These are phyloP conservation scores for Trichoderma gamsii DNA, from an alignment of 495 filamentous ascomycete genomes.

Conservation along the genomic window DNA sequence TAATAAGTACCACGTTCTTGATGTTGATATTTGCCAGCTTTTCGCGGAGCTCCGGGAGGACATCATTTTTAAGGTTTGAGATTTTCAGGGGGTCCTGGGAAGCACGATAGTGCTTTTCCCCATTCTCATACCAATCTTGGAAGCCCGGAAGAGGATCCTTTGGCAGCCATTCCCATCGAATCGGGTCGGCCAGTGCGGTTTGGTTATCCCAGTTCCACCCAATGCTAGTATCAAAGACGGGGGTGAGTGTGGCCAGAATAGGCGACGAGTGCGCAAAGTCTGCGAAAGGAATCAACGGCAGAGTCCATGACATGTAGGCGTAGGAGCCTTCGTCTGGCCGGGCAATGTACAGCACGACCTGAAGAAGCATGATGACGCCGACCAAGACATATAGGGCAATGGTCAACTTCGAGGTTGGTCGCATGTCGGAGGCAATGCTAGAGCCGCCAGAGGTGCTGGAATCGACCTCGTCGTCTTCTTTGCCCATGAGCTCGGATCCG, in stretches of 20 bases:
- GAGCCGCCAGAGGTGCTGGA: neutral
- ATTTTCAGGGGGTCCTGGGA: constrained; percentile 39
- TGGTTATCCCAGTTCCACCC: neutral
- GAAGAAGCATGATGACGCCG: neutral
- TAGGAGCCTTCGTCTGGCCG: constrained; percentile 2
- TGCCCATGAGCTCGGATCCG: constrained; percentile 10
- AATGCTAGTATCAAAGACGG: constrained; percentile 7
- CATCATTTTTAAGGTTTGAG: constrained; percentile 34
- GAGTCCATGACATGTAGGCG: constrained; percentile 14
- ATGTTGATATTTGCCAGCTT: constrained; percentile 35
- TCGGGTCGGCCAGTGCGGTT: neutral
- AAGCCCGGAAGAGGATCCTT: constrained; percentile 13
- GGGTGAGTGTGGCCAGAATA: constrained; percentile 1
- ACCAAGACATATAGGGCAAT: neutral
- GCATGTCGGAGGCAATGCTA: neutral
- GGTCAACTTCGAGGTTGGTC: neutral
- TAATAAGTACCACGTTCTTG: constrained; percentile 39
- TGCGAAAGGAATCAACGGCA: constrained; percentile 1
- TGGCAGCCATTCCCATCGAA: constrained; percentile 8
- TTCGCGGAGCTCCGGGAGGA: constrained; percentile 30
- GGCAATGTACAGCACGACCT: neutral
- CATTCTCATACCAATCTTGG: neutral
- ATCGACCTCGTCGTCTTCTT: constrained; percentile 1
- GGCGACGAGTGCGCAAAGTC: constrained; percentile 13
- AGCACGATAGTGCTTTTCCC: constrained; percentile 31